phyloP scores from a whole-genome alignment of 805 yeast genomes.

The Hyphopichia homilentoma region DNA sequence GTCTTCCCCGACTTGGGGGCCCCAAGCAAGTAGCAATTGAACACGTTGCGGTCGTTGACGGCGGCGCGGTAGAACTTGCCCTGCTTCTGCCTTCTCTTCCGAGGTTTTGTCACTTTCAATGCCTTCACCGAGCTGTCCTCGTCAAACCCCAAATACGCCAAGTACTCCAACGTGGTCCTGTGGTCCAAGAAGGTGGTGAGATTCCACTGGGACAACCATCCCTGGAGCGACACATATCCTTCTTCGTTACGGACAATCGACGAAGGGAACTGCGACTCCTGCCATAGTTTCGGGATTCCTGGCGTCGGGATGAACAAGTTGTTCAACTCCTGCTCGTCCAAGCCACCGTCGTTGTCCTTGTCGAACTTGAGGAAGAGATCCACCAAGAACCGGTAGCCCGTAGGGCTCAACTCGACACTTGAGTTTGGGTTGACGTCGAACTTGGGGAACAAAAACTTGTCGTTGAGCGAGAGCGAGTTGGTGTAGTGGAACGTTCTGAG shows the following conservation, averaged over 20 bases:
- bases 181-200: constrained; percentile 89
- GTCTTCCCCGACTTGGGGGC: constrained; percentile 85
- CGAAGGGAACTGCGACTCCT: constrained; percentile 76
- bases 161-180: constrained; percentile 77
- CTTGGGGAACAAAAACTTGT: constrained; percentile 73
- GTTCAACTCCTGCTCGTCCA: constrained; percentile 67
- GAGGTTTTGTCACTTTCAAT: constrained; percentile 75
- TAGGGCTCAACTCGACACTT: constrained; percentile 88
- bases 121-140: constrained; percentile 31
- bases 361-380: constrained; percentile 87
- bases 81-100: constrained; percentile 67
- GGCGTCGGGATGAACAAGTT: constrained; percentile 85
- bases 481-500: constrained; percentile 86
- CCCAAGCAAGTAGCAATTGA: constrained; percentile 86
- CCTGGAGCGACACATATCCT: constrained; percentile 89
- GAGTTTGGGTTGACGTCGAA: constrained; percentile 70
- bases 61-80: constrained; percentile 60
- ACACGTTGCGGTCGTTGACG: constrained; percentile 81
- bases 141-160: constrained; percentile 89
- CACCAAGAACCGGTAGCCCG: constrained; percentile 87
- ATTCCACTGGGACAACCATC: constrained; percentile 99
- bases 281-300: constrained; percentile 87
- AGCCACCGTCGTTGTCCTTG: constrained; percentile 94
- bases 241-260: constrained; percentile 87
- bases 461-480: constrained; percentile 81